Conservation (phyloP, 2,329 filamentous ascomycete genomes). For the Zymoseptoria tritici region DNA sequence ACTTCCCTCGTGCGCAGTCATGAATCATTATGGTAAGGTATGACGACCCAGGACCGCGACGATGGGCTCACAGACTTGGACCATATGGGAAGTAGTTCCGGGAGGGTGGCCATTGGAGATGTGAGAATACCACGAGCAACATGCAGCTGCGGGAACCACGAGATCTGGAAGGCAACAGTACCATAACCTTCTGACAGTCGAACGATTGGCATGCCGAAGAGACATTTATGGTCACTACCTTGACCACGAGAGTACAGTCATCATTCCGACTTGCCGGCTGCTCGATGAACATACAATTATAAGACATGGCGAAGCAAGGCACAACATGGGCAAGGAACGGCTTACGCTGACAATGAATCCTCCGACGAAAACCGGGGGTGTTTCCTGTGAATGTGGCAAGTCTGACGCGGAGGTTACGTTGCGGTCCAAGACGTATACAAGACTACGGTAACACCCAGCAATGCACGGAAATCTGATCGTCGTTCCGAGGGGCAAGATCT, state of each 20-base stretch:
- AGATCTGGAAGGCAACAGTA: not conserved
- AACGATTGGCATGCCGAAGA: not conserved
- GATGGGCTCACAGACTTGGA: not conserved
- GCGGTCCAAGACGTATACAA: no score
- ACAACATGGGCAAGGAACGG: not conserved
- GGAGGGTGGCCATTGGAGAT: not conserved
- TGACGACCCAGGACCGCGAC: not conserved
- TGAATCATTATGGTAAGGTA: not conserved
- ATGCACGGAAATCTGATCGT: not conserved
- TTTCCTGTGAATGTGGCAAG: no score
- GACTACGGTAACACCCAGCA: no score
- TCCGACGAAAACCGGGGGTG: not conserved
- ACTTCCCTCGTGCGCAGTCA: not conserved
- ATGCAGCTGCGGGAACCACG: not conserved
- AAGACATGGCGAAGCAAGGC: not conserved
- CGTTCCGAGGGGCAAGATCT: not conserved
- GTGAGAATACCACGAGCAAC: not conserved
- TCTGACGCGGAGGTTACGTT: no score
- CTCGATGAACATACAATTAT: not conserved
- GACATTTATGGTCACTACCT: not conserved
- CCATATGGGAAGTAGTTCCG: not conserved
- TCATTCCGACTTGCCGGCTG: not conserved
- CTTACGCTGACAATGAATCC: not conserved
- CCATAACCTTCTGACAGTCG: not conserved
- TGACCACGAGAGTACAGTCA: not conserved